phyloP scores from a whole-genome alignment of 495 filamentous ascomycete genomes.

The Rhypophila decipiens region DNA sequence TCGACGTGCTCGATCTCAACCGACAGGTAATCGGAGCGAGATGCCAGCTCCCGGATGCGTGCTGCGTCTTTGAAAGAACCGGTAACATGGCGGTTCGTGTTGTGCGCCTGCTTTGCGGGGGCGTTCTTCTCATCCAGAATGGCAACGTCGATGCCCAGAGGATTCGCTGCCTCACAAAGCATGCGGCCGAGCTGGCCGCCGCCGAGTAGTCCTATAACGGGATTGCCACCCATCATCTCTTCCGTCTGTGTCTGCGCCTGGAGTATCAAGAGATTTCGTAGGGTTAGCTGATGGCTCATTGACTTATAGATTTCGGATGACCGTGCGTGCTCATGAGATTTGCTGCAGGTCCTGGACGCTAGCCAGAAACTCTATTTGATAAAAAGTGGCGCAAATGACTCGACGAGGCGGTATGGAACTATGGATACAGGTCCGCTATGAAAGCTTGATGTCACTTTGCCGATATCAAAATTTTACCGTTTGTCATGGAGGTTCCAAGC shows the following conservation, averaged over 20 bases:
- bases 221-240: constrained; percentile 21
- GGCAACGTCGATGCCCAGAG: constrained; percentile 72
- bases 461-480: no score
- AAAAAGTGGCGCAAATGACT: constrained; percentile 6
- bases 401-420: background rate
- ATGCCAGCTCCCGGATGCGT: constrained; percentile 70
- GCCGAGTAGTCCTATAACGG: constrained; percentile 37
- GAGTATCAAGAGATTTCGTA: constrained; percentile 7
- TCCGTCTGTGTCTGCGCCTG: background rate
- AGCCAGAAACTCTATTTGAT: no score
- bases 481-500: no score
- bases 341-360: no score
- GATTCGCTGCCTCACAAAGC: constrained; percentile 88
- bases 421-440: background rate
- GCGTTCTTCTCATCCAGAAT: constrained; percentile 73
- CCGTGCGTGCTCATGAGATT: constrained; percentile 5
- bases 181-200: constrained; percentile 86
- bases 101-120: constrained; percentile 88
- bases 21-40: constrained; percentile 74
- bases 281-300: constrained; percentile 11
- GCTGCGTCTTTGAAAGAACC: constrained; percentile 79
- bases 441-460: constrained; percentile 16
- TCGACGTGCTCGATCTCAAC: constrained; percentile 99
- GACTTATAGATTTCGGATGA: constrained; percentile 13
- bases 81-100: constrained; percentile 63